phyloP scores from a whole-genome alignment of 2,329 filamentous ascomycete genomes.

The Ophiostoma populinum region DNA sequence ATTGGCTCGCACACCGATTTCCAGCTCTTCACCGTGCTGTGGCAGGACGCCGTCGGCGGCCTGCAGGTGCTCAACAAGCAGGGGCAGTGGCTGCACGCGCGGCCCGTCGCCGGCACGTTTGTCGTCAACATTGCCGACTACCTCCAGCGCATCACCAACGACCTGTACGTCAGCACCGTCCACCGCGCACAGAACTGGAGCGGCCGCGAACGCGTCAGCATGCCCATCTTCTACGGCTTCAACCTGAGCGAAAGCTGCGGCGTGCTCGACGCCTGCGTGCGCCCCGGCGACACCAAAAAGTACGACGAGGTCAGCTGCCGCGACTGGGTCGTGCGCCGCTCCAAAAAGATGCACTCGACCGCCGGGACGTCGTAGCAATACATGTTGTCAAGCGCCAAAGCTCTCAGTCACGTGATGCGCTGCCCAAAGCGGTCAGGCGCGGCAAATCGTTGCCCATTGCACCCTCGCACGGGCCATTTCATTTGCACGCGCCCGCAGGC shows the following conservation, averaged over 20 bases:
- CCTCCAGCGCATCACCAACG: conserved; percentile 10
- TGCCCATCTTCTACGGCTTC: conserved; percentile 10
- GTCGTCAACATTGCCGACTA: conserved; percentile 12
- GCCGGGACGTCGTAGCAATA: neutral
- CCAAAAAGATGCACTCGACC: conserved; percentile 4
- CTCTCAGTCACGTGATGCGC: neutral
- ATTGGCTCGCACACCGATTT: conserved; percentile 46
- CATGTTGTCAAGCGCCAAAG: too few relatives aligned
- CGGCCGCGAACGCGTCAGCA: conserved; percentile 9
- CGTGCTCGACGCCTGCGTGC: conserved; percentile 7
- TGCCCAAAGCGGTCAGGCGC: conserved; percentile 4
- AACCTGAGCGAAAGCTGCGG: conserved; percentile 13
- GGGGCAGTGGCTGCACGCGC: conserved; percentile 1
- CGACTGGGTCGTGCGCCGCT: conserved; percentile 7
- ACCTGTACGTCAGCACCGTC: conserved; percentile 8
- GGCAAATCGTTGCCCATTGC: conserved; percentile 5
- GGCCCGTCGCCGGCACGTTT: neutral
- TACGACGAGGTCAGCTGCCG: conserved; percentile 7
- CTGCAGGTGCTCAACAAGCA: conserved; percentile 3
- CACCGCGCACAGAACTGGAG: conserved; percentile 8
- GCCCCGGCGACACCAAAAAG: conserved; percentile 5
- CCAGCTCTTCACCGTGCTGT: conserved; percentile 2
- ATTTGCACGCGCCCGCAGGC: neutral
- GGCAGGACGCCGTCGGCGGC: conserved; percentile 1
- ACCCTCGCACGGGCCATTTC: conserved; percentile 10